Percentiles rank a stretch among this genome's conserved stretches.
Conservation (phyloP, 2,329 filamentous ascomycete genomes). For the Raffaelea deltoideospora region DNA sequence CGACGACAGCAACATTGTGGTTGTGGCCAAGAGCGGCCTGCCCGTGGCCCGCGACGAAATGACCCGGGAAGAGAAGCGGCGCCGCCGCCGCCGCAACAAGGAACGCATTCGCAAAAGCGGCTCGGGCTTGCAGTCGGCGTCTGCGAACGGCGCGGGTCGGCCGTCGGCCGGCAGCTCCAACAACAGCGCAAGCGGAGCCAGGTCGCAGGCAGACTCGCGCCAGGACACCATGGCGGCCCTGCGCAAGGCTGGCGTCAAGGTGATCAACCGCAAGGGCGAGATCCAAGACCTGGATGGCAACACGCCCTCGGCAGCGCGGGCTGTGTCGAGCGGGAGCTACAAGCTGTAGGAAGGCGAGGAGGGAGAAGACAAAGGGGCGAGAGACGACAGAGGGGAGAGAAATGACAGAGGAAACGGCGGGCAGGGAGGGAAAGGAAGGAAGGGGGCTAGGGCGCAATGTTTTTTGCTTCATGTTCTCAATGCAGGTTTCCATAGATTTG, state of each 20-base stretch:
- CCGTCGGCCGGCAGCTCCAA: conserved; percentile 25
- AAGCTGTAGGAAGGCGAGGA: conserved; percentile 35
- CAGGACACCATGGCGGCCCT: conserved; percentile 28
- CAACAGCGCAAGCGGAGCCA: conserved; percentile 24
- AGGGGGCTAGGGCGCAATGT: too few relatives aligned
- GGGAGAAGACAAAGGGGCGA: too few relatives aligned
- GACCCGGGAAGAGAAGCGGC: conserved; percentile 69
- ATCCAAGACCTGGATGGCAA: conserved; percentile 73
- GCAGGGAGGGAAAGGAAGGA: too few relatives aligned
- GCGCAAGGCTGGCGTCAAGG: conserved; percentile 64
- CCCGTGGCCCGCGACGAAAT: conserved; percentile 75
- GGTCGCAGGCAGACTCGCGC: conserved; percentile 26
- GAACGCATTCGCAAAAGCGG: conserved; percentile 64
- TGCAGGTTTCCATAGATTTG: too few relatives aligned
- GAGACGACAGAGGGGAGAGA: too few relatives aligned
- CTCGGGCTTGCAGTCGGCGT: conserved; percentile 16
- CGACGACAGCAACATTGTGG: conserved; percentile 25
- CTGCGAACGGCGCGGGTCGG: conserved; percentile 18
- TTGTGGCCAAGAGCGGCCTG: conserved; percentile 61
- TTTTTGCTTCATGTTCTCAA: too few relatives aligned
- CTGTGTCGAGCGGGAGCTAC: conserved; percentile 39
- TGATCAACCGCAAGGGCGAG: conserved; percentile 83
- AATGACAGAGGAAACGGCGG: too few relatives aligned
- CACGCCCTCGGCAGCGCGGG: conserved; percentile 42
- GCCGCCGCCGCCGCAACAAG: conserved; percentile 67